Evolutionary conservation across 495 filamentous ascomycete genomes (phyloP).

Genomic region (Aspergillus taichungensis): DNA sequence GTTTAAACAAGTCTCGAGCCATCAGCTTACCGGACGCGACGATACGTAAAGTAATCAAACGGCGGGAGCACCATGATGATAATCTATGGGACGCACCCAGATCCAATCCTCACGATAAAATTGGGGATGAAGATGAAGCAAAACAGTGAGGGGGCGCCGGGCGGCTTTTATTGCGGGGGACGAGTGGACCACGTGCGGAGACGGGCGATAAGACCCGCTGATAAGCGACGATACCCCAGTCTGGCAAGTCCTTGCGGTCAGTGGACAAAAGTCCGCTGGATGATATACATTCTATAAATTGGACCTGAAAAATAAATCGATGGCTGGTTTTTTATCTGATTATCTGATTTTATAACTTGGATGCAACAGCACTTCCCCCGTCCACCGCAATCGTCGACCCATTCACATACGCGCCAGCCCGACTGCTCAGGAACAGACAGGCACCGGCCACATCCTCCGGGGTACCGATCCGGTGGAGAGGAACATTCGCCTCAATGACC

Average conservation of each 20-base stretch:
- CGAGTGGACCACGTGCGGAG: constrained; percentile 16
- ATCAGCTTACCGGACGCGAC: constrained; percentile 44
- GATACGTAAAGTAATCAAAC: constrained; percentile 53
- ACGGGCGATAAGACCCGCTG: constrained; percentile 16
- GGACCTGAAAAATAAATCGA: constrained; percentile 23
- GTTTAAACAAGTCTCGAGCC: no score
- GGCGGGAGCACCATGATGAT: constrained; percentile 42
- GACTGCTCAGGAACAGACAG: constrained; percentile 63
- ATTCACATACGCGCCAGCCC: constrained; percentile 66
- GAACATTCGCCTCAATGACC: constrained; percentile 52
- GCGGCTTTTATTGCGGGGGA: constrained; percentile 20
- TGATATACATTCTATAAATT: constrained; percentile 39
- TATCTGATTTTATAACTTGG: constrained; percentile 53
- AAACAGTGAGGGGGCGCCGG: constrained; percentile 1
- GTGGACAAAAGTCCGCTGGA: constrained; percentile 2
- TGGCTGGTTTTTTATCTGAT: no score
- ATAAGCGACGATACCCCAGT: constrained; percentile 16
- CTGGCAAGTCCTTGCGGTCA: constrained; percentile 15
- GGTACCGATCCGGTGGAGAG: constrained; percentile 62
- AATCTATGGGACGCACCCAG: background rate
- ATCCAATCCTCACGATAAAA: background rate
- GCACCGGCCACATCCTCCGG: constrained; percentile 68
- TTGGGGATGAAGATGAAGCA: background rate
- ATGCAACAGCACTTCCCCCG: constrained; percentile 49
- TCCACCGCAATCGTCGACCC: constrained; percentile 69